Conservation (phyloP, 2,329 filamentous ascomycete species). For the Pleoardoris graminearum region DNA sequence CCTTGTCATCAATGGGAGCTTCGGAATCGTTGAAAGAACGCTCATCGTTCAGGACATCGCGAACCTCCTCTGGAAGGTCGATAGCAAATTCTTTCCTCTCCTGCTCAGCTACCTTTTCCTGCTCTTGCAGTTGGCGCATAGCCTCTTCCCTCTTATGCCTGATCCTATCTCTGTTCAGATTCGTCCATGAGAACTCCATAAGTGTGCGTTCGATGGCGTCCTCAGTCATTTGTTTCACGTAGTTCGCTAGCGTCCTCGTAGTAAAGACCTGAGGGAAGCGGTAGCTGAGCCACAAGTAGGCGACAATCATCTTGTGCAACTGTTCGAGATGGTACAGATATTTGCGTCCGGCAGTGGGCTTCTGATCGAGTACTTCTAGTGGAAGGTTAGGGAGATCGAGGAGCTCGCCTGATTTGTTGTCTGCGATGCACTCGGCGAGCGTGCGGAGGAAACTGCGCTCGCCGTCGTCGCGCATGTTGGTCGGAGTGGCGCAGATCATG, state of each 20-base stretch:
- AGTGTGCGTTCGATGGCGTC: slow-evolving; percentile 70
- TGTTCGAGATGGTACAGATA: slow-evolving; percentile 73
- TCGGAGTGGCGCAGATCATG: slow-evolving; percentile 73
- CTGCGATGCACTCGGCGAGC: slow-evolving; percentile 70
- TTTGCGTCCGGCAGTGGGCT: slow-evolving; percentile 49
- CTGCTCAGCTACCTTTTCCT: slow-evolving; percentile 7
- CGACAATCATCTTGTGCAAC: slow-evolving; percentile 78
- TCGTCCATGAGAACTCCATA: slow-evolving; percentile 56
- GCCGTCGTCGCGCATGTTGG: slow-evolving; percentile 56
- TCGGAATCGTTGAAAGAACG: not conserved
- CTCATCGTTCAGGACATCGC: not conserved
- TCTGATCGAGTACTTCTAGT: slow-evolving; percentile 71
- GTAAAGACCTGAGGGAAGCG: slow-evolving; percentile 80
- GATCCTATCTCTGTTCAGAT: slow-evolving; percentile 13
- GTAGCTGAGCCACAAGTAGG: slow-evolving; percentile 93
- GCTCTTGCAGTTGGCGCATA: slow-evolving; percentile 6
- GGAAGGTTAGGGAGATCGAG: slow-evolving; percentile 72
- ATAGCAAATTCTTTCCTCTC: not conserved
- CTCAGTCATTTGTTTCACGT: slow-evolving; percentile 79
- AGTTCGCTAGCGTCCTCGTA: slow-evolving; percentile 73
- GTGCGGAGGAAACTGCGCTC: slow-evolving; percentile 59
- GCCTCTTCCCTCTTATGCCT: slow-evolving; percentile 10
- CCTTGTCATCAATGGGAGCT: not conserved
- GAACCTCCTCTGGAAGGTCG: not conserved
- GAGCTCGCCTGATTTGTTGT: slow-evolving; percentile 67